Percentiles rank a stretch among this genome's conserved stretches.
Evolutionary conservation across 2,329 filamentous ascomycete genomes (phyloP).

Genomic region (Neofusicoccum kwambonambiense): DNA sequence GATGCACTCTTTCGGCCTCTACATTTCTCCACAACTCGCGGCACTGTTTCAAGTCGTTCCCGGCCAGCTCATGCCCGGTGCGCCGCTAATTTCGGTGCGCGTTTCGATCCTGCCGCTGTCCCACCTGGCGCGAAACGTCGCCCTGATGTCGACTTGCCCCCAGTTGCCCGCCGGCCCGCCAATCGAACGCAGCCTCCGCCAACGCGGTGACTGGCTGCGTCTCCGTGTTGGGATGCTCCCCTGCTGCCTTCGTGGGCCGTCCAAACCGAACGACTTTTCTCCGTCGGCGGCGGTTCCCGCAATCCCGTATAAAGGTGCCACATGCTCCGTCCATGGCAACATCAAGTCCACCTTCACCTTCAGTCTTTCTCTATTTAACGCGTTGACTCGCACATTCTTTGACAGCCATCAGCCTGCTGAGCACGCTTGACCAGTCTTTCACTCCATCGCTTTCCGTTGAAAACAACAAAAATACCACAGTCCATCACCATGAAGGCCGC

Average conservation of each 20-base stretch:
- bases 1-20: neutral
- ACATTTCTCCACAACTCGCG: slow-evolving; percentile 11
- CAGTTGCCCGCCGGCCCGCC: neutral
- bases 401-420: slow-evolving; percentile 13
- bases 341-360: neutral
- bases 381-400: slow-evolving; percentile 13
- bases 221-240: neutral
- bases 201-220: neutral
- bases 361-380: slow-evolving; percentile 16
- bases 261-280: neutral
- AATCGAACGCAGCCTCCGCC: neutral
- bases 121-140: neutral
- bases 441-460: slow-evolving; percentile 2
- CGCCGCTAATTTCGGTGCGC: neutral
- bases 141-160: neutral
- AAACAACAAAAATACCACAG: slow-evolving; percentile 20
- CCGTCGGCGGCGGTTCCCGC: slow-evolving; percentile 11
- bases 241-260: neutral
- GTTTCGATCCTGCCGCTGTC: neutral
- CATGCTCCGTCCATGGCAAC: neutral
- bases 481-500: slow-evolving; percentile 31
- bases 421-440: slow-evolving; percentile 8
- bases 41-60: neutral
- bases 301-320: slow-evolving; percentile 1
- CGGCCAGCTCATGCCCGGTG: neutral